Percentiles rank a stretch among this genome's conserved stretches.
These are phyloP conservation scores for Hypoxylon crocopeplum DNA, from an alignment of 495 filamentous ascomycete species.

Conservation along the genomic window DNA sequence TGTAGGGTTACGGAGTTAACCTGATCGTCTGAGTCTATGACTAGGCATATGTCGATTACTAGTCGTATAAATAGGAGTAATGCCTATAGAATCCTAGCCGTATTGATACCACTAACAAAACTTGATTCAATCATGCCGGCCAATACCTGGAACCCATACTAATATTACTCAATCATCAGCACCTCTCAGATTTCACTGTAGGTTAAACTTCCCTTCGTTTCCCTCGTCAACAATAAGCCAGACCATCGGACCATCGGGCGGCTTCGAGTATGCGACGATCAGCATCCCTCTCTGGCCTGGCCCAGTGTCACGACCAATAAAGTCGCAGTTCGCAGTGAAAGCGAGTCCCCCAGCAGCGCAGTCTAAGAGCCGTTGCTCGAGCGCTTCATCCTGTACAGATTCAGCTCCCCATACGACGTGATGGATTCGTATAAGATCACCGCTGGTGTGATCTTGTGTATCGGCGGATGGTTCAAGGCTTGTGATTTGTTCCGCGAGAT, in stretches of 20 bases:
- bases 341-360: background rate
- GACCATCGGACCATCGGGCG: background rate
- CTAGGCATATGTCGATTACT: too few species aligned
- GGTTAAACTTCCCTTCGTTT: slow-evolving; percentile 5
- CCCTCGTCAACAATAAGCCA: slow-evolving; percentile 18
- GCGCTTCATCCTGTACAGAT: background rate
- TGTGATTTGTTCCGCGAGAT: background rate
- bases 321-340: background rate
- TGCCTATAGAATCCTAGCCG: too few species aligned
- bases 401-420: slow-evolving; percentile 16
- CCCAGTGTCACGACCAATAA: background rate
- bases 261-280: slow-evolving; percentile 16
- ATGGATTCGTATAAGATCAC: slow-evolving; percentile 6
- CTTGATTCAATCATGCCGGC: too few species aligned
- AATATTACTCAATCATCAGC: too few species aligned
- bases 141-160: background rate
- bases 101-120: too few species aligned
- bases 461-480: background rate
- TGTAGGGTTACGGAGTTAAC: too few species aligned
- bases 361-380: background rate
- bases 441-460: background rate
- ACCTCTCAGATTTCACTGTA: too few species aligned
- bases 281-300: slow-evolving; percentile 6
- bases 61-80: too few species aligned
- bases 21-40: too few species aligned